Base-by-base conservation (phyloP, 805 yeast species). In the Suhomyces sp. region DNA sequence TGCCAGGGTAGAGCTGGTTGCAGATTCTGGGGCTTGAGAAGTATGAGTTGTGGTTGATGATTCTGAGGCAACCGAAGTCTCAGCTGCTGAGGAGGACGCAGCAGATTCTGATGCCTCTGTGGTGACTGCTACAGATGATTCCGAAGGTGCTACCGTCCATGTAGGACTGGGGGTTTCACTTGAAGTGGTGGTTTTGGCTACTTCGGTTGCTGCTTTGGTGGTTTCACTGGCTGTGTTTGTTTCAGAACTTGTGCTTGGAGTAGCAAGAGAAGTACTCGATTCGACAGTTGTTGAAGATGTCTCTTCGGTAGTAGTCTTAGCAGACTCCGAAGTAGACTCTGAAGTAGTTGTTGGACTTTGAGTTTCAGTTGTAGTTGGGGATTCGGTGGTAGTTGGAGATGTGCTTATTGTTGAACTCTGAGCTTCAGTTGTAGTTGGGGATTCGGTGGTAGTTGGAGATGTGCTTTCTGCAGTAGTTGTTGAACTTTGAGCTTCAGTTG, bases 121-220 rank as follows among this genome's bases (percentile, higher is more conserved):
- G 6, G 46, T 17, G 15, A 27, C 17, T 13, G 22, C 50, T 27
- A 35, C 48, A 24, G 55, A 36, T 8, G 55, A 45, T n/a, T 29
- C 27, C n/a, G 56, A 19, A 24, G 52, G 44, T 15, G 47, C 41
- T 6, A 12, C 29, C 5, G 46, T 19, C 29, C 47, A 41, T 13
- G 26, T 15, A 36, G 47, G 13, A 10, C 38, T 48, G 42, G 47
- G 19, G 22, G 17, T 15, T 19, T 46, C 13, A 23, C 46, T 49
- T 8, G 42, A n/a, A 8, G 17, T 31, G 35, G 46, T 5, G 38
- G 36, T 38, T 38, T 29, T n/a, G 12, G 35, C 13, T n/a, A 12
- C 23, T 24, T 23, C 44, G 5, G 19, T 15, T 19, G 48, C 19
- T 36, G 42, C 17, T 12, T n/a, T 17, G 23, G 47, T 24, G 6